Base-by-base conservation (phyloP, 2,329 filamentous ascomycete genomes). In the Colletotrichum horii region DNA sequence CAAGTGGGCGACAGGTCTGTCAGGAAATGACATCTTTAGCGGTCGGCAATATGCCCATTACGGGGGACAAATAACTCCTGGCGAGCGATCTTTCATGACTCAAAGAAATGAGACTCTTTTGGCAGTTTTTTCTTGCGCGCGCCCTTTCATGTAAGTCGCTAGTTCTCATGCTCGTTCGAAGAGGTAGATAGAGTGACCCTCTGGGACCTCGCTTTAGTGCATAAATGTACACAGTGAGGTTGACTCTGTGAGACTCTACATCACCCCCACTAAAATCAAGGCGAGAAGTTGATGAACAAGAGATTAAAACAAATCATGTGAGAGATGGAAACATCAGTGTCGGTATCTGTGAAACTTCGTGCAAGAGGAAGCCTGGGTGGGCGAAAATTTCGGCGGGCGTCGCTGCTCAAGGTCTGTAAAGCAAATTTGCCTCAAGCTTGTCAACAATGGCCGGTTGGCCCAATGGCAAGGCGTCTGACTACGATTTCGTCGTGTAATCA, bases 1-100 rank as follows among this genome's bases (percentile, higher is more conserved):
- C 11, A 93, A 84, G 80, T 91, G 89, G 55, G 90, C 89, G 75
- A 89, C 83, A 48, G 90, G 89, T 80, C 83, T 84, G 79, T 87
- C 83, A 70, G 87, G 86, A 69, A 89, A 88, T 69, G 84, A 83
- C 88, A 89, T 89, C 58, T 66, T 75, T 32, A 56, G 26, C 55
- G 71, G 34, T 76, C 52, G 56, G 65, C 43, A 67, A 74, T 69
- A 14, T 62, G 64, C 64, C 70, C 74, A 62, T 76, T 65, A 74
- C 74, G 43, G 24, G 43, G 43, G 43, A n/a, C n/a, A 8, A 48
- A 22, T 22, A 15, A 22, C n/a, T 52, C 43, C n/a, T 52, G 43
- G 43, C 43, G n/a, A 52, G n/a, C 43, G 26, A 11, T 22, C 6
- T 60, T 32, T 26, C 70, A 76, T 76, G 22, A 60, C 70, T 73